These are phyloP conservation scores for Furcasterigmium sp. DNA, from an alignment of 2,329 filamentous ascomycete genomes.

Conservation along the genomic window DNA sequence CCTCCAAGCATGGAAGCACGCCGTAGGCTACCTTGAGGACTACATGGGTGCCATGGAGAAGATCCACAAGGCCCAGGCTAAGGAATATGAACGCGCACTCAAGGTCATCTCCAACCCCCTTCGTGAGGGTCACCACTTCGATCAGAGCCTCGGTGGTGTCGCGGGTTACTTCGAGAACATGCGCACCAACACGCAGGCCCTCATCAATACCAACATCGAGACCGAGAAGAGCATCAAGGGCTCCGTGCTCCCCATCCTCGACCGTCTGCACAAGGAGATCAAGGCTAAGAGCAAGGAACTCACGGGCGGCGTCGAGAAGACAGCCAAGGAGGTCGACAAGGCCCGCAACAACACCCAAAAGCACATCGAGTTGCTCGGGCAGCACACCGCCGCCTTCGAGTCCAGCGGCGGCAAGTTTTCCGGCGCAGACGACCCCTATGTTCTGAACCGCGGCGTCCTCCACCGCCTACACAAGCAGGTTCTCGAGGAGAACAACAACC, in stretches of 20 bases:
- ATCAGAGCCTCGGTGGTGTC: constrained; percentile 80
- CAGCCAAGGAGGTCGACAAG: constrained; percentile 88
- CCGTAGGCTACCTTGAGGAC: constrained; percentile 84
- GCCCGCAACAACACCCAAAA: constrained; percentile 82
- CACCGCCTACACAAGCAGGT: constrained; percentile 88
- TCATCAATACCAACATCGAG: constrained; percentile 84
- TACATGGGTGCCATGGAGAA: constrained; percentile 84
- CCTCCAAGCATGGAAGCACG: constrained; percentile 93
- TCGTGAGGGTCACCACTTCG: constrained; percentile 88
- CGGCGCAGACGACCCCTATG: constrained; percentile 78
- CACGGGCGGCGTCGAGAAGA: constrained; percentile 71
- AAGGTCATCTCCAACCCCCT: constrained; percentile 87
- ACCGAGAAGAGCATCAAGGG: constrained; percentile 88
- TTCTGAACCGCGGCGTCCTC: constrained; percentile 74
- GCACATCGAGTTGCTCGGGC: constrained; percentile 89
- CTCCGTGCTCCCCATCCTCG: constrained; percentile 80
- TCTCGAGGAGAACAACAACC: constrained; percentile 91
- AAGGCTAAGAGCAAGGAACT: constrained; percentile 95
- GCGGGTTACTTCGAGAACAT: constrained; percentile 92
- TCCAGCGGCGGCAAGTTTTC: constrained; percentile 67
- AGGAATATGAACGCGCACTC: constrained; percentile 91
- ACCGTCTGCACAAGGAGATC: constrained; percentile 90
- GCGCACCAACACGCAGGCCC: constrained; percentile 83
- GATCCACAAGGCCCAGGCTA: constrained; percentile 75
- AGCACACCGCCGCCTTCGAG: constrained; percentile 77